Conservation (phyloP, 208 protist genomes). For the Trichomonas vaginalis region DNA sequence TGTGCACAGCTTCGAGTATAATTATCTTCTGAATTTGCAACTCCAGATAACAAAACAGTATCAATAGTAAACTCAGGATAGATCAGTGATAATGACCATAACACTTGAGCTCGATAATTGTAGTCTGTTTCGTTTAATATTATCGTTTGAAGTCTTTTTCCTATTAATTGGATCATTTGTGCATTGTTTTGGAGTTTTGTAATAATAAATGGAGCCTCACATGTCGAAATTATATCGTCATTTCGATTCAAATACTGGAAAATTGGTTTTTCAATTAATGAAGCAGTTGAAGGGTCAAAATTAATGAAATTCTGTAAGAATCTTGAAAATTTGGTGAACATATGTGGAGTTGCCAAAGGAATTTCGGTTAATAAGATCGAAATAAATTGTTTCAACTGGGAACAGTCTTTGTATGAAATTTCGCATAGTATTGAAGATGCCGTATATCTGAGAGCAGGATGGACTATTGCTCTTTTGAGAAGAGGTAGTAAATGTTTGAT, state of each 20-base stretch:
- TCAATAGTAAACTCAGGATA: background rate
- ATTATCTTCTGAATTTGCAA: background rate
- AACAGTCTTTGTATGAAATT: background rate
- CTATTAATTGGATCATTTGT: background rate
- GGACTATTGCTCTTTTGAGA: background rate
- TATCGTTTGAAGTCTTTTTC: background rate
- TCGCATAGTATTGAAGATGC: background rate
- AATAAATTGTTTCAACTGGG: background rate
- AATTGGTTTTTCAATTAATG: background rate
- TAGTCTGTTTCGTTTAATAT: background rate
- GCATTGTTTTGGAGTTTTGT: background rate
- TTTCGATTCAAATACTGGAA: background rate
- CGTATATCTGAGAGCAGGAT: background rate
- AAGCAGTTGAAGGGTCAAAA: background rate
- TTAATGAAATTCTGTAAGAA: background rate
- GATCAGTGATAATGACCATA: background rate
- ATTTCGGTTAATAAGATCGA: background rate
- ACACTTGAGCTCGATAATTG: background rate
- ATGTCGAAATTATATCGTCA: background rate
- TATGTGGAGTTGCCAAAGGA: background rate
- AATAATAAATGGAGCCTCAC: background rate
- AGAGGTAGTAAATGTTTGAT: background rate
- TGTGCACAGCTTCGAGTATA: background rate
- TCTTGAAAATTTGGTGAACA: background rate
- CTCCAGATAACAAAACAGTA: background rate